Evolutionary conservation across 805 yeast species (phyloP).

Genomic region (Kodamaea sagamina): DNA sequence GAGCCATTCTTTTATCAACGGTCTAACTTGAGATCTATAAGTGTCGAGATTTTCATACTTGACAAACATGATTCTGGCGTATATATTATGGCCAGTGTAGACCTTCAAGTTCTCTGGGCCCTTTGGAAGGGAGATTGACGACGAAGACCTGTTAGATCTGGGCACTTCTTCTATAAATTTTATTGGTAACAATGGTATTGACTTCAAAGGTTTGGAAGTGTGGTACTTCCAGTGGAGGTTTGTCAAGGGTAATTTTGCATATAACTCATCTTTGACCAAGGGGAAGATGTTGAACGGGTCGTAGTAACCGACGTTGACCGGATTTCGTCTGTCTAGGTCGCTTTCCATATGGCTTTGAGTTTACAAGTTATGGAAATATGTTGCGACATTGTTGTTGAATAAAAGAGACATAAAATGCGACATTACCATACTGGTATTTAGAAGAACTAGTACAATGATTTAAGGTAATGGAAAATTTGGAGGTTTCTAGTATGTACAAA

Average conservation of each 20-base stretch:
- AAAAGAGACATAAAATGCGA: no score
- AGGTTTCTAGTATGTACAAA: no score
- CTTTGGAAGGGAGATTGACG: constrained; percentile 7
- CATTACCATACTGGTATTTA: no score
- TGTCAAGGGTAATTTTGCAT: constrained; percentile 53
- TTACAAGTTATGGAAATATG: no score
- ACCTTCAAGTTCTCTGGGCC: not conserved
- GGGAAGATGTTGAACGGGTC: constrained; percentile 71
- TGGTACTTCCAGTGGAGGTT: constrained; percentile 69
- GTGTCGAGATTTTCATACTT: constrained; percentile 67
- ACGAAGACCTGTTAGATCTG: constrained; percentile 15
- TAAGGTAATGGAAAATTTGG: no score
- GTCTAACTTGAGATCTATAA: constrained; percentile 78
- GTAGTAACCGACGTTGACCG: constrained; percentile 56
- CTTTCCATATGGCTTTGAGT: constrained; percentile 3
- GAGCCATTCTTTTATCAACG: constrained; percentile 81
- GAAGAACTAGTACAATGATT: no score
- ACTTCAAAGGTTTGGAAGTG: constrained; percentile 54
- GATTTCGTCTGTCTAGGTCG: constrained; percentile 18
- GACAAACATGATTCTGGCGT: constrained; percentile 69
- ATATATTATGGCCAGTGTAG: constrained; percentile 38
- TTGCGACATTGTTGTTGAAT: no score
- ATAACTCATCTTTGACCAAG: constrained; percentile 44
- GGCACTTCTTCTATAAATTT: constrained; percentile 61
- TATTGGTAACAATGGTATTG: constrained; percentile 61